Percentiles rank a stretch among this genome's conserved stretches.
These are phyloP conservation scores for Eutypella sp. DNA, from an alignment of 2,329 filamentous ascomycete genomes.

Conservation along the genomic window DNA sequence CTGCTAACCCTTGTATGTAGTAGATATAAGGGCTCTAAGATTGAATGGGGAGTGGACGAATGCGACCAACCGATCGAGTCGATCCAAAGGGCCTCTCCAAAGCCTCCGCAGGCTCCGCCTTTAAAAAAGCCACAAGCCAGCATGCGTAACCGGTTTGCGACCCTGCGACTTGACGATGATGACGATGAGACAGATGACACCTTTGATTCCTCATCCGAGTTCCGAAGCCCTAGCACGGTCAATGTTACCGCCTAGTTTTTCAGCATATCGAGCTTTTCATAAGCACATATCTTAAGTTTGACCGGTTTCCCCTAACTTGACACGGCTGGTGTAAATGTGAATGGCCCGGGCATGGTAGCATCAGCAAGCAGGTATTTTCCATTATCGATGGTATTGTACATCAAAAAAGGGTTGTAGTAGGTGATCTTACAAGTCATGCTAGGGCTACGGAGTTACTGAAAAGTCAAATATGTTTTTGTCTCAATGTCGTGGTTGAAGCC, in stretches of 20 bases:
- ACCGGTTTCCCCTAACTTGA: too few relatives aligned
- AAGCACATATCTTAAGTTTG: neutral
- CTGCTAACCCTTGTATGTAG: slow-evolving; percentile 33
- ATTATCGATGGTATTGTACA: too few relatives aligned
- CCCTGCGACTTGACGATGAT: slow-evolving; percentile 23
- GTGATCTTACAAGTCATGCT: too few relatives aligned
- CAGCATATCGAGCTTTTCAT: neutral
- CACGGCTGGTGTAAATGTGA: too few relatives aligned
- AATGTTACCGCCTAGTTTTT: slow-evolving; percentile 19
- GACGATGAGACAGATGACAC: slow-evolving; percentile 24
- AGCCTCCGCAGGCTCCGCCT: slow-evolving; percentile 7
- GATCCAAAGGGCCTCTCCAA: slow-evolving; percentile 17
- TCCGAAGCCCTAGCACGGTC: slow-evolving; percentile 21
- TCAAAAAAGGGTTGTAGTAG: too few relatives aligned
- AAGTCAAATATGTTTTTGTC: too few relatives aligned
- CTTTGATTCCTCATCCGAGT: slow-evolving; percentile 27
- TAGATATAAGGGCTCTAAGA: slow-evolving; percentile 64
- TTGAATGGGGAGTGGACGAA: slow-evolving; percentile 69
- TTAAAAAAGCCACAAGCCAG: slow-evolving; percentile 8
- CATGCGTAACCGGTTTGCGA: slow-evolving; percentile 23
- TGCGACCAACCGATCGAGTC: slow-evolving; percentile 56
- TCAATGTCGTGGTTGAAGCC: too few relatives aligned
- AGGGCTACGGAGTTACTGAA: too few relatives aligned
- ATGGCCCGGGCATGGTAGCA: too few relatives aligned
- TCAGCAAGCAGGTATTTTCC: too few relatives aligned